Conservation (phyloP, 108 stramenopile species). For the Cyclotella cryptica region DNA sequence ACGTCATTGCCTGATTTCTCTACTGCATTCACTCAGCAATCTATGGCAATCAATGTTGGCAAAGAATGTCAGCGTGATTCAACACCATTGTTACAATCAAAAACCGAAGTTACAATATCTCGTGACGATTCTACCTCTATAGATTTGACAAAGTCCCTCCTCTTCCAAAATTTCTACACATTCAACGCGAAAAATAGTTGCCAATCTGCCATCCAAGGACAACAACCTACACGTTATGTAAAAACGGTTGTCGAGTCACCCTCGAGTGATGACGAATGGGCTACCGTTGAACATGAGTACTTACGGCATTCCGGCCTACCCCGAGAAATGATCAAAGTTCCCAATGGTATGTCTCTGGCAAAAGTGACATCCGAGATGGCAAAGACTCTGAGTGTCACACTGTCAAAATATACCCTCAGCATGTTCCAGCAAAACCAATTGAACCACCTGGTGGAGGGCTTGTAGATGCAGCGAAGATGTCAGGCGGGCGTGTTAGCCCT, state of each 20-base stretch:
- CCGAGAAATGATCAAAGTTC: conserved; percentile 73
- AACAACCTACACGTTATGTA: not conserved
- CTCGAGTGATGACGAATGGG: conserved; percentile 79
- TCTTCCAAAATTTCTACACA: conserved; percentile 60
- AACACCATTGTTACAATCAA: not conserved
- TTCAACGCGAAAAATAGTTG: conserved; percentile 27
- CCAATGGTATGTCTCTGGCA: conserved; percentile 57
- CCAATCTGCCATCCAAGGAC: not conserved
- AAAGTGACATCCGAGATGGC: conserved; percentile 3
- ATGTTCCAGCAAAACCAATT: conserved; percentile 67
- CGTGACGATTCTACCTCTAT: conserved; percentile 40
- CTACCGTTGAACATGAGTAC: conserved; percentile 69
- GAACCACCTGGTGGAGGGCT: conserved; percentile 68
- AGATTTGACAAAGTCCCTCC: conserved; percentile 46
- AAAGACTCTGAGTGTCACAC: conserved; percentile 1
- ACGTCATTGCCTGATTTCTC: no score
- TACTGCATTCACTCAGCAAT: no score
- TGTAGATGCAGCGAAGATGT: conserved; percentile 62
- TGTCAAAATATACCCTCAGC: conserved; percentile 64
- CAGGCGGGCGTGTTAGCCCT: conserved; percentile 51
- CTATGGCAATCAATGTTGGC: no score
- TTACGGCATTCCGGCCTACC: conserved; percentile 53
- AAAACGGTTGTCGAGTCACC: conserved; percentile 10
- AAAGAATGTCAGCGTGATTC: no score
- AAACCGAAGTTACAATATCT: not conserved